These are phyloP conservation scores for Pleurostoma richardsiae DNA, from an alignment of 2,329 filamentous ascomycete genomes.

Conservation along the genomic window DNA sequence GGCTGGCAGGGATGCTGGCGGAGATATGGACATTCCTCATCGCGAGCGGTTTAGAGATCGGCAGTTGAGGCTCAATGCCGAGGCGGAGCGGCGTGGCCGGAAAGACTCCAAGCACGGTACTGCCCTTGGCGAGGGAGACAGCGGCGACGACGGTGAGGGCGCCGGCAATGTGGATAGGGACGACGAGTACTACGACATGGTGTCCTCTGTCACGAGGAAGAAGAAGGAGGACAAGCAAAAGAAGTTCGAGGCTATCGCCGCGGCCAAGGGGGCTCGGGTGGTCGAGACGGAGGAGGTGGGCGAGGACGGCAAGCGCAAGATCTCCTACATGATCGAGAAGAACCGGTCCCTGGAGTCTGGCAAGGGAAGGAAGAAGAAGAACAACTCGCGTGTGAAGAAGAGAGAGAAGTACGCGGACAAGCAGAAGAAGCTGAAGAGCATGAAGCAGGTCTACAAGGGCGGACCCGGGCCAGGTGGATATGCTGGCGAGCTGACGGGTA, in stretches of 20 bases:
- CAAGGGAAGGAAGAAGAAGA: conserved; percentile 79
- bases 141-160: conserved; percentile 62
- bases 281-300: conserved; percentile 66
- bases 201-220: conserved; percentile 62
- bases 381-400: conserved; percentile 98
- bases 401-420: conserved; percentile 93
- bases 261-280: conserved; percentile 58
- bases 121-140: conserved; percentile 59
- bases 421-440: conserved; percentile 91
- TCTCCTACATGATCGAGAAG: conserved; percentile 92
- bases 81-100: conserved; percentile 78
- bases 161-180: conserved; percentile 46
- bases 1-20: conserved; percentile 68
- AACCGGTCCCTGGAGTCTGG: conserved; percentile 92
- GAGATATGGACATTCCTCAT: conserved; percentile 80
- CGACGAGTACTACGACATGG: conserved; percentile 85
- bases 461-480: conserved; percentile 83
- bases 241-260: conserved; percentile 51
- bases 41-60: conserved; percentile 84
- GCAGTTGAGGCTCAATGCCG: conserved; percentile 79
- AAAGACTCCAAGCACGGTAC: conserved; percentile 58
- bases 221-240: conserved; percentile 70
- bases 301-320: conserved; percentile 83
- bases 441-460: conserved; percentile 81
- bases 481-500: conserved; percentile 87